Conservation (phyloP, 139 green algal genomes). For the Micromonas pusilla region DNA sequence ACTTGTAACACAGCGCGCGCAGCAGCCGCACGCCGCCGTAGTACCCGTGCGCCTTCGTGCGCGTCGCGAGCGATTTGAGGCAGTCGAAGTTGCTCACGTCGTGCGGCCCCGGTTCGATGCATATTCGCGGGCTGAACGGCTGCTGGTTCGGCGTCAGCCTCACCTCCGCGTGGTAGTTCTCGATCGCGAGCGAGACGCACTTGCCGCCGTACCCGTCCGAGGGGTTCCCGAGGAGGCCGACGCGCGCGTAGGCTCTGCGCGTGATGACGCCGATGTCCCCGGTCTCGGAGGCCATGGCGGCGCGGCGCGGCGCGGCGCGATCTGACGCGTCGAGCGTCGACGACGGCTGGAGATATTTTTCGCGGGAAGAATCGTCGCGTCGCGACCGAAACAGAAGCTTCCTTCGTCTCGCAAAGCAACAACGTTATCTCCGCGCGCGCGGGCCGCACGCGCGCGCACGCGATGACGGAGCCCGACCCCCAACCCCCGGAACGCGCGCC, state of each 20-base stretch:
- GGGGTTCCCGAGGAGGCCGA: constrained; percentile 80
- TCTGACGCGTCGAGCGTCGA: no score
- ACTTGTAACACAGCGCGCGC: constrained; percentile 60
- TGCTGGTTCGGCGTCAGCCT: constrained; percentile 25
- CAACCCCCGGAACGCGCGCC: no score
- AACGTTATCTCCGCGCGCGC: no score
- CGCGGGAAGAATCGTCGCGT: no score
- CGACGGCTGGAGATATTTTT: no score
- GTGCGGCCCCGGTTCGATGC: constrained; percentile 32
- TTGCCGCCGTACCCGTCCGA: constrained; percentile 67
- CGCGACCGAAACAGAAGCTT: no score
- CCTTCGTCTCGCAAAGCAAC: no score
- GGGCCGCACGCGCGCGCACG: no score
- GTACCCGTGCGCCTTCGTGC: constrained; percentile 50
- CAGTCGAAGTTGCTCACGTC: constrained; percentile 49
- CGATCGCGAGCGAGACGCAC: constrained; percentile 55
- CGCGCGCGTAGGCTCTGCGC: constrained; percentile 43
- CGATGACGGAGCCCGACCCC: no score
- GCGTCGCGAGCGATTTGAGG: constrained; percentile 39
- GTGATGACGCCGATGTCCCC: constrained; percentile 1
- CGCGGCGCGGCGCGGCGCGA: no score
- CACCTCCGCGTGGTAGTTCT: constrained; percentile 72
- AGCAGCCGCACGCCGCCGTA: constrained; percentile 77
- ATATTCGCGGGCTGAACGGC: not conserved
- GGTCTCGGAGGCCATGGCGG: no score